Evolutionary conservation across 371 early-diverging fungal species (phyloP).

Genomic region (Mucor piriformis): DNA sequence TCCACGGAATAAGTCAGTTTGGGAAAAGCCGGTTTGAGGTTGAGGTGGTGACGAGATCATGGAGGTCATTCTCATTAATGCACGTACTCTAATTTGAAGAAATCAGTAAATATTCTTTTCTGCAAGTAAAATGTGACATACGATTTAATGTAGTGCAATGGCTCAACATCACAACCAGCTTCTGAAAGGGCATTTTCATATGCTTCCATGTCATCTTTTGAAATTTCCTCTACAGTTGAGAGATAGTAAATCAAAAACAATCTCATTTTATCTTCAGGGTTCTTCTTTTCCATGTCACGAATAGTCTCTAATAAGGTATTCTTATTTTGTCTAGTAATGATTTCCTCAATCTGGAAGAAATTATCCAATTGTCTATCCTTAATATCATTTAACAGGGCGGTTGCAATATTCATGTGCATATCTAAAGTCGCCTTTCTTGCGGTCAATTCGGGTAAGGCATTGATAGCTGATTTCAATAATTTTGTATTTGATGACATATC

Average conservation of each 20-base stretch:
- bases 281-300: constrained; percentile 76
- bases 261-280: constrained; percentile 89
- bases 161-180: constrained; percentile 75
- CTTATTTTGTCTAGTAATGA: constrained; percentile 74
- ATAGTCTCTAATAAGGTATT: constrained; percentile 80
- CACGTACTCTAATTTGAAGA: constrained; percentile 59
- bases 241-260: constrained; percentile 89
- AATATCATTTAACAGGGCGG: constrained; percentile 87
- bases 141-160: constrained; percentile 83
- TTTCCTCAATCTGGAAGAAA: constrained; percentile 95
- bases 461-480: constrained; percentile 89
- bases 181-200: constrained; percentile 79
- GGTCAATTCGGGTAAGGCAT: constrained; percentile 93
- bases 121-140: constrained; percentile 24
- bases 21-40: constrained; percentile 55
- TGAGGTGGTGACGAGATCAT: constrained; percentile 55
- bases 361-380: constrained; percentile 95
- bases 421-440: constrained; percentile 95
- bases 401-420: constrained; percentile 99
- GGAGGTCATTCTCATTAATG: constrained; percentile 69
- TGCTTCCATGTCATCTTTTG: constrained; percentile 79
- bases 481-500: constrained; percentile 80
- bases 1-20: constrained; percentile 60
- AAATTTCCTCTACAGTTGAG: constrained; percentile 68
- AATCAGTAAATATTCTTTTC: not conserved